Conservation (phyloP, 805 yeast genomes). For the Trichomonascus vanleenenianus region DNA sequence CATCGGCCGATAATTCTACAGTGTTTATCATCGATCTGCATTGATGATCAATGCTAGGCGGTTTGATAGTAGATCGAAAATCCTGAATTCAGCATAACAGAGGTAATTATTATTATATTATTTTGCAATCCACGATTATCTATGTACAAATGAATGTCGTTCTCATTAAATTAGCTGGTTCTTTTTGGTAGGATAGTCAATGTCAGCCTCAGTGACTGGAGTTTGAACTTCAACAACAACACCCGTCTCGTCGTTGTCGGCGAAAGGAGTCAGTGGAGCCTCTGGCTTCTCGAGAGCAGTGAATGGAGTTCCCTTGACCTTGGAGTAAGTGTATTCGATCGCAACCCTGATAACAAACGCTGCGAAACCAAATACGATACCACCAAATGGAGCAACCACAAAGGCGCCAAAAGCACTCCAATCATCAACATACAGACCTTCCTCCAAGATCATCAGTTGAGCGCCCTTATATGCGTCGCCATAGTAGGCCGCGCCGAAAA, state of each 20-base stretch:
- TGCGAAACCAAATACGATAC: constrained; percentile 49
- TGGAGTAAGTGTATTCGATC: constrained; percentile 27
- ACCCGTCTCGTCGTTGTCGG: background rate
- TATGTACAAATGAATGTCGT: background rate
- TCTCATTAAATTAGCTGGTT: too few species aligned
- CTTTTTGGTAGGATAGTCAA: background rate
- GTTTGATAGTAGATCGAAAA: too few species aligned
- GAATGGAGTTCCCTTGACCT: constrained; percentile 30
- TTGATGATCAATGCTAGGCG: too few species aligned
- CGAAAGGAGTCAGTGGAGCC: background rate
- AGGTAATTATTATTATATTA: too few species aligned
- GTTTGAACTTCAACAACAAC: background rate
- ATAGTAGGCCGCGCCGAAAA: constrained; percentile 79
- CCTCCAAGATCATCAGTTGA: constrained; percentile 49
- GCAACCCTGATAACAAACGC: constrained; percentile 34
- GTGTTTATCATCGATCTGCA: background rate
- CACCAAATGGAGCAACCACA: constrained; percentile 82
- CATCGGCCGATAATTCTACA: background rate
- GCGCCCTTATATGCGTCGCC: constrained; percentile 70
- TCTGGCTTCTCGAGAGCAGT: constrained; percentile 28
- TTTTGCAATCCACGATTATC: background rate
- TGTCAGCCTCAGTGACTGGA: background rate
- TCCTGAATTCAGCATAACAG: too few species aligned
- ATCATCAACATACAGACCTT: constrained; percentile 70
- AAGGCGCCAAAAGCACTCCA: constrained; percentile 97